Base-by-base conservation (phyloP, 2,329 filamentous ascomycete species). In the Sarocladiaceae sp. region DNA sequence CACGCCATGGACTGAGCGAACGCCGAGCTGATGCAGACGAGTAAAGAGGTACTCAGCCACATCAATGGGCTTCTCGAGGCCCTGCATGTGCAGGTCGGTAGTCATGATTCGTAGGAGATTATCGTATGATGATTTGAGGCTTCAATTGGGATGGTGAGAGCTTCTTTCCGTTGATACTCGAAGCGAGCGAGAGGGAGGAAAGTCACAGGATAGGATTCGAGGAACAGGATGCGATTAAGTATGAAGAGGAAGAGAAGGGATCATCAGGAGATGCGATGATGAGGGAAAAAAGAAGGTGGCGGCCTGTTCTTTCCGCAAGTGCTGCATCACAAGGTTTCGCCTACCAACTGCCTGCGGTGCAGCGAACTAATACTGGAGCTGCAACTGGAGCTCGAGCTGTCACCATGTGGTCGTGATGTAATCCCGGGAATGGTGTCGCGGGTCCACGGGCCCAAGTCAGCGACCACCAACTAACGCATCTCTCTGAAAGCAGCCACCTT, bases 31-130 rank as follows among this genome's bases (percentile, higher is more conserved):
- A 57, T 79, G 72, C 13, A 88, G 74, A 52, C 86, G 75, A 42
- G 72, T 77, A 64, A 87, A 87, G 60, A 88, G 77, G 60, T 88
- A 88, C 62, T 87, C 80, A 52, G 82, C 82, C 50, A 87, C 79
- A 55, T 85, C 79, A 25, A 81, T 63, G 35, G 78, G 78, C 64
- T 75, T 69, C 57, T 70, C 66, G 17, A 80, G 70, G 55, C 64
- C 68, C 49, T 69, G 59, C 8, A 71, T 69, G 52, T 73, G 61
- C 50, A 76, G 70, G 52, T 75, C 71, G 20, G n/a, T n/a, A n/a
- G 62, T 52, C 61, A 66, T 63, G 36, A 46, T 54, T 46, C 6
- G 12, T 29, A 15, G 51, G 33, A 11, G 26, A 31, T 36, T 13
- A 23, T 17, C 17, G 35, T 46, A 40, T n/a, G 33, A 10, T 8